These are phyloP conservation scores for Ophiocordyceps camponoti-saundersi DNA, from an alignment of 2,329 filamentous ascomycete genomes.

Conservation along the genomic window DNA sequence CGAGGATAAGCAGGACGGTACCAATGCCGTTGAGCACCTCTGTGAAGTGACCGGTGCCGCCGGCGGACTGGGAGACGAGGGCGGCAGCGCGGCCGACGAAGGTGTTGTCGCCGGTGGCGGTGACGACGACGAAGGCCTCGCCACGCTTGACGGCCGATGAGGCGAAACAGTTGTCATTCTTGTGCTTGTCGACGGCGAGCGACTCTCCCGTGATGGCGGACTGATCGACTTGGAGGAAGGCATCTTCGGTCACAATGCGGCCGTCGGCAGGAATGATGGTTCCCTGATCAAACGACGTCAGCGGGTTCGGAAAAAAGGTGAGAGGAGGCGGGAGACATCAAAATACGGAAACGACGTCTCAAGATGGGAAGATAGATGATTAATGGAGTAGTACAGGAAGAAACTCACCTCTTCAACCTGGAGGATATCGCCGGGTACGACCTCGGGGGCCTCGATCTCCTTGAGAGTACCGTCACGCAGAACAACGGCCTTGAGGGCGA, in stretches of 20 bases:
- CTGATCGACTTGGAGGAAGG: conserved; percentile 81
- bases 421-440: conserved; percentile 80
- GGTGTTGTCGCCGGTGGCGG: conserved; percentile 73
- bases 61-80: conserved; percentile 60
- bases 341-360: no score
- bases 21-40: conserved; percentile 81
- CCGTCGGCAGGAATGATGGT: conserved; percentile 85
- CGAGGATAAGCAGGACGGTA: conserved; percentile 60
- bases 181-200: conserved; percentile 77
- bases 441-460: conserved; percentile 67
- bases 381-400: no score
- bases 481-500: conserved; percentile 75
- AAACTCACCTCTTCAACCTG: conserved; percentile 53
- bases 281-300: conserved; percentile 25
- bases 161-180: conserved; percentile 64
- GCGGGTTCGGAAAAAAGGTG: background rate
- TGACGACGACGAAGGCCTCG: conserved; percentile 68
- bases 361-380: no score
- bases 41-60: conserved; percentile 72
- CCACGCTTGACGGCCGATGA: conserved; percentile 86
- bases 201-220: conserved; percentile 87
- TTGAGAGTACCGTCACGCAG: conserved; percentile 60
- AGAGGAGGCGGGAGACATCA: no score
- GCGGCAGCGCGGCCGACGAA: conserved; percentile 82
- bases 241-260: conserved; percentile 65